Conservation (phyloP, 2,329 filamentous ascomycete species). For the Phoma sp. region DNA sequence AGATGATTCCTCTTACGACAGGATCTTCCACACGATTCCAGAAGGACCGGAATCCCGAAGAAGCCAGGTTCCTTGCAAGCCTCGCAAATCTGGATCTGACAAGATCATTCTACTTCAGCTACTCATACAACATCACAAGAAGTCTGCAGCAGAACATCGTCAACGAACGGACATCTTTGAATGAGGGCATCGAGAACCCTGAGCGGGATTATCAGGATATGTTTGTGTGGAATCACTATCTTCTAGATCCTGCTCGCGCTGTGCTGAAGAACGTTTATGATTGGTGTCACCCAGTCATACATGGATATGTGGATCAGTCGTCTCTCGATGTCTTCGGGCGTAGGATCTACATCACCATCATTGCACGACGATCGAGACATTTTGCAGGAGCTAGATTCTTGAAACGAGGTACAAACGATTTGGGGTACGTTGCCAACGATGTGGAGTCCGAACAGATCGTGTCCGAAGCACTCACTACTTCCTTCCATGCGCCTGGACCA, state of each 20-base stretch:
- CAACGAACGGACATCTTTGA: conserved; percentile 75
- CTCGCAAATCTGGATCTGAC: conserved; percentile 90
- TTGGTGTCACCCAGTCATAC: conserved; percentile 95
- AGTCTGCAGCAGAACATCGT: conserved; percentile 93
- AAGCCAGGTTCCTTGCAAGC: conserved; percentile 86
- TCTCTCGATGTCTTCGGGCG: conserved; percentile 79
- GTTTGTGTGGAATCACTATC: conserved; percentile 97
- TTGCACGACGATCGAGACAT: conserved; percentile 87
- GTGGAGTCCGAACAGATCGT: conserved; percentile 99
- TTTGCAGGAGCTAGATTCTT: conserved; percentile 95
- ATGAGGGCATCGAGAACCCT: conserved; percentile 67
- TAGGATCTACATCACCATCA: conserved; percentile 89
- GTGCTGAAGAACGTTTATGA: conserved; percentile 83
- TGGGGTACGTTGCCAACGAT: conserved; percentile 96
- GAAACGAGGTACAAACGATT: conserved; percentile 92
- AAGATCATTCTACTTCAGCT: conserved; percentile 96
- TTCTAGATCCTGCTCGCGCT: conserved; percentile 76
- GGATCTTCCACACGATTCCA: conserved; percentile 71
- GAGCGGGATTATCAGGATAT: conserved; percentile 82
- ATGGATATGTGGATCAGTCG: conserved; percentile 94
- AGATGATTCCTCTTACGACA: conserved; percentile 85
- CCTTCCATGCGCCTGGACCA: conserved; percentile 90
- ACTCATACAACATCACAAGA: conserved; percentile 93
- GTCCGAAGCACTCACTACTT: conserved; percentile 91
- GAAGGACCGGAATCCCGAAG: conserved; percentile 85